Evolutionary conservation across 768 basidiomycete genomes (phyloP), one percentile per base, ranked within the genome.

Genomic region (Boletus sp.): DNA sequence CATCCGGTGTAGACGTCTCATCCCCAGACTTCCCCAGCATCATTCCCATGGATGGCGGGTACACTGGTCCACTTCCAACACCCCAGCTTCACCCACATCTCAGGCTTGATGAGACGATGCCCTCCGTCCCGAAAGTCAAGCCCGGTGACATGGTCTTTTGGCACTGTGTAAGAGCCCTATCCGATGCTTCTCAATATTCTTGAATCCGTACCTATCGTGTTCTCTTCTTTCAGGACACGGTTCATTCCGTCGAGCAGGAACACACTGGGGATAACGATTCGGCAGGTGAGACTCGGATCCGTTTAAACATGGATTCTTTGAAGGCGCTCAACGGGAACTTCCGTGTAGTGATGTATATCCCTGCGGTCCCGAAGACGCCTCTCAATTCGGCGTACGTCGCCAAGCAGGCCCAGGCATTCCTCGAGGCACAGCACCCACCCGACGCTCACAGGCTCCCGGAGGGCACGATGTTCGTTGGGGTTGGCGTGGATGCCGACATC

Each of bases 291-390:
- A 50, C 18, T 52, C 17, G 32, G 9, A 36, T 17, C 24, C 12
- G 8, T 32, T 39, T 35, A 2, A 29, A 17, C 18, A 11, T 14
- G 11, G 1, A 9, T 20, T 3, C 14, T 39, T 10, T 24, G n/a
- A 12, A 7, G 28, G 42, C 6, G 29, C 44, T 59, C n/a, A 64
- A n/a, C n/a, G 28, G 50, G 18, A 17, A 11, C 14, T n/a, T 18
- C 12, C 1, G 5, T 50, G 36, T 61, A 82, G 89, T 90, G 44
- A 87, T 91, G 83, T 92, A 92, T 60, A 91, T 91, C 50, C 84
- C 85, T 1, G 83, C 89, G 6, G 83, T 86, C 10, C 89, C 87
- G 0, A 73, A 80, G 54, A 89, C 87, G 2, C 79, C 81, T 1
- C 74, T 75, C 60, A 89, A 89, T 67, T 75, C 75, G 37, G 75